A percentile compares a stretch with the other conserved stretches of the same genome.
phyloP scores from a whole-genome alignment of 352 stramenopile species.

The Globisporangium mamillatum region DNA sequence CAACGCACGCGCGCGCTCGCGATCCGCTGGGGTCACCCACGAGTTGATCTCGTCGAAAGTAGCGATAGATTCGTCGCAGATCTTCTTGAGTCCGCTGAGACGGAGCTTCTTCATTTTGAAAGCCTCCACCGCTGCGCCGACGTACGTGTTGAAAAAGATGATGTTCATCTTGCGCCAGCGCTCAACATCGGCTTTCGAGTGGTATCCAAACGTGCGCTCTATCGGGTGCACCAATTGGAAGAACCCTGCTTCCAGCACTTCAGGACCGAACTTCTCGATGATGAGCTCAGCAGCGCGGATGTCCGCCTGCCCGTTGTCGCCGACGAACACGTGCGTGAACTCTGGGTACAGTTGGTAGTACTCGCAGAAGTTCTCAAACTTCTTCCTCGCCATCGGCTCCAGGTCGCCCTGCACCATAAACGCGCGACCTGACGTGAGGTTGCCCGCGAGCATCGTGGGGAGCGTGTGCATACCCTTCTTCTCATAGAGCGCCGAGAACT shows the following conservation, averaged over 20 bases:
- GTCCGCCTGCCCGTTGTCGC: constrained; percentile 96
- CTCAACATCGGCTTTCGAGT: constrained; percentile 67
- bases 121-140: constrained; percentile 79
- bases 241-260: constrained; percentile 77
- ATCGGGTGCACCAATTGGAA: constrained; percentile 89
- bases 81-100: constrained; percentile 62
- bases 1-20: constrained; percentile 53
- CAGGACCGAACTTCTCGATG: constrained; percentile 62
- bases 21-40: constrained; percentile 53
- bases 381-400: constrained; percentile 96
- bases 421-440: constrained; percentile 90
- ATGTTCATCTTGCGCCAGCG: constrained; percentile 87
- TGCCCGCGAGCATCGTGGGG: constrained; percentile 93
- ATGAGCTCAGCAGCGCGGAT: constrained; percentile 91
- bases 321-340: constrained; percentile 98
- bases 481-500: constrained; percentile 93
- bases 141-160: constrained; percentile 90
- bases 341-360: constrained; percentile 98
- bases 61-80: constrained; percentile 46
- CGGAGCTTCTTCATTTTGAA: constrained; percentile 73
- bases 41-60: constrained; percentile 59
- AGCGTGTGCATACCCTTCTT: constrained; percentile 94
- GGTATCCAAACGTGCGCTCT: constrained; percentile 83
- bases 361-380: constrained; percentile 93
- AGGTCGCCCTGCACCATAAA: constrained; percentile 96